A percentile compares a stretch with the other conserved stretches of the same genome.
Evolutionary conservation across 331 rosid species (phyloP).

Genomic region (Rosa hybrid): DNA sequence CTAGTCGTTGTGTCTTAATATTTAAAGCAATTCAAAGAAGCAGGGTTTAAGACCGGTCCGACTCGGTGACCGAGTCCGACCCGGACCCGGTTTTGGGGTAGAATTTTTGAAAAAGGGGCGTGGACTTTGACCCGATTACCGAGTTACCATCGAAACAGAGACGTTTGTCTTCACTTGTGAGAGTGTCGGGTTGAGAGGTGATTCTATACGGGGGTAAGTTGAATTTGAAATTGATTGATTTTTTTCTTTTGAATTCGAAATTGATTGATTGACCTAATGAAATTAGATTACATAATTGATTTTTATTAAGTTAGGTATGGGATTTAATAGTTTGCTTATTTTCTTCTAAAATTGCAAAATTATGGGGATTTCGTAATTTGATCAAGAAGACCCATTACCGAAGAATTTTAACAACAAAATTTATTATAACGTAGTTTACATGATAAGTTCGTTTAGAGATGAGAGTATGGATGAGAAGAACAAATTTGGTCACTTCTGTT

Average conservation of each 20-base stretch:
- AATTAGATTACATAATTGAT: too few species aligned
- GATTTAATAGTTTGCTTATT: too few species aligned
- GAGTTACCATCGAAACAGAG: not conserved
- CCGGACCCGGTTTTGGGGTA: not conserved
- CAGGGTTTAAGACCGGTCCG: not conserved
- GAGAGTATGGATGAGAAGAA: too few species aligned
- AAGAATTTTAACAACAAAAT: too few species aligned
- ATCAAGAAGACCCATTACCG: too few species aligned
- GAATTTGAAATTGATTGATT: not conserved
- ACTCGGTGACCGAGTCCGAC: not conserved
- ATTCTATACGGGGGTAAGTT: not conserved
- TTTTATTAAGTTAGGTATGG: too few species aligned
- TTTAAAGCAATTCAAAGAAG: not conserved
- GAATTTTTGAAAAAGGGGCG: not conserved
- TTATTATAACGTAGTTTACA: too few species aligned
- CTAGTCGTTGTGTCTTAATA: conserved; percentile 6
- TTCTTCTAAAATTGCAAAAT: too few species aligned
- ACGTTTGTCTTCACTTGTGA: not conserved
- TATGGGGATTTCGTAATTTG: too few species aligned
- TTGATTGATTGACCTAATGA: not conserved
- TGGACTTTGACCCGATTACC: conserved; percentile 8
- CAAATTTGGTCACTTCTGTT: too few species aligned
- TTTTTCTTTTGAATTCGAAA: not conserved
- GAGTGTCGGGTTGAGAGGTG: not conserved
- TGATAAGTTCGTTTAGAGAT: too few species aligned